Conservation (phyloP, 208 protist species). For the Wallacemonas sp. region DNA sequence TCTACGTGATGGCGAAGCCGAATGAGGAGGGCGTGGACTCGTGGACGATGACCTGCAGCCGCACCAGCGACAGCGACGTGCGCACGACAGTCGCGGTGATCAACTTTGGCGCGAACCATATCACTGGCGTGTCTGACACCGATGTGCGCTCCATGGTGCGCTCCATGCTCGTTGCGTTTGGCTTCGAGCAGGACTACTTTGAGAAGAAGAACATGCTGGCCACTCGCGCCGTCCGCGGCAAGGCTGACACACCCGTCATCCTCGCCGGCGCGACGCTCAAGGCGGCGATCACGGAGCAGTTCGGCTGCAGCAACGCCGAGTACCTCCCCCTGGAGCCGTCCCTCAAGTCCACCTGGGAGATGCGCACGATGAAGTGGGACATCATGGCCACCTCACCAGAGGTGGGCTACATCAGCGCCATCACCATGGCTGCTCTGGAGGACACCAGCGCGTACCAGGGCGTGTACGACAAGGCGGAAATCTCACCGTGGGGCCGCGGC, state of each 20-base stretch:
- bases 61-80: not conserved
- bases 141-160: not conserved
- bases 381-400: conserved; percentile 45
- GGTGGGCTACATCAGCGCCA: conserved; percentile 23
- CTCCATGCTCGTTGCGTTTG: not conserved
- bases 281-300: not conserved
- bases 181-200: not conserved
- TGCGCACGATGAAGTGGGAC: conserved; percentile 37
- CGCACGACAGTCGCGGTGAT: not conserved
- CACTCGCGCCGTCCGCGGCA: not conserved
- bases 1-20: not conserved
- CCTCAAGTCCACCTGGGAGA: conserved; percentile 61
- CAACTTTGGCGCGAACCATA: not conserved
- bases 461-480: conserved; percentile 40
- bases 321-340: not conserved
- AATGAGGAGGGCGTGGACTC: not conserved
- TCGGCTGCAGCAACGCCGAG: not conserved
- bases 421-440: conserved; percentile 63
- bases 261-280: not conserved
- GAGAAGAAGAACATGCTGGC: not conserved
- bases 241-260: not conserved
- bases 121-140: not conserved
- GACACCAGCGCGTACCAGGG: conserved; percentile 57
- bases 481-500: conserved; percentile 51
- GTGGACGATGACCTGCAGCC: not conserved